Base-by-base conservation (phyloP, 176 grass and related monocot genomes). In the Ensete ventricosum region DNA sequence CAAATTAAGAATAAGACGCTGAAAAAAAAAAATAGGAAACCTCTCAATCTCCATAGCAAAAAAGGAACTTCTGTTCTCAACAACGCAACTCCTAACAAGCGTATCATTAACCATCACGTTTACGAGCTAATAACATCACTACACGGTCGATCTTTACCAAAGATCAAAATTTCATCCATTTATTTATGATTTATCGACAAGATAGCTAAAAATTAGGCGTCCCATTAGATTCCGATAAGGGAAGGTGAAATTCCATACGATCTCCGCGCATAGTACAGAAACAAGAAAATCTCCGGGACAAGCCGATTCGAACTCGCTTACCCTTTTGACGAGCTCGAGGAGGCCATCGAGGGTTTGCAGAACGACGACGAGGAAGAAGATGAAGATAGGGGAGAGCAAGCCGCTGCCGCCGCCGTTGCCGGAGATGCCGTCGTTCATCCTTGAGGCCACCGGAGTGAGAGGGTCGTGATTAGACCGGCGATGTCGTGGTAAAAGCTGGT, bases 291-390 rank as follows among this genome's bases (percentile, higher is more conserved):
- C 25, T 24, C 34, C 9, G 1, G 57, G 23, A 73, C 1, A 67
- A 51, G 26, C 83, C 67, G 72, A 43, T 43, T 43, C 34, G 70
- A 19, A 64, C 60, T 8, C 25, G 73, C 73, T 82, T 60, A 97
- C 93, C 93, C 88, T 90, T 59, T 54, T 77, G 62, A 76, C 66
- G 72, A 93, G 54, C 53, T 90, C 90, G 53, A 97, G 82, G 68
- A 88, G 81, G 65, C 85, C 69, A 29, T 89, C 88, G 72, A 90
- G 80, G 83, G 86, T 17, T n/a, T 93, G 90, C 59, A 93, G 62
- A 50, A 82, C 85, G 0, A 78, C 72, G 67, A 93, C 83, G 62
- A 97, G 48, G 79, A 97, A 80, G 59, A 93, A 83, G 25, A 89
- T 87, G 82, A 82, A 84, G 80, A 92, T 43, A 34, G 93, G 90